Evolutionary conservation across 129 eudicot genomes (phyloP).

Genomic region (Oenanthe sinensis): DNA sequence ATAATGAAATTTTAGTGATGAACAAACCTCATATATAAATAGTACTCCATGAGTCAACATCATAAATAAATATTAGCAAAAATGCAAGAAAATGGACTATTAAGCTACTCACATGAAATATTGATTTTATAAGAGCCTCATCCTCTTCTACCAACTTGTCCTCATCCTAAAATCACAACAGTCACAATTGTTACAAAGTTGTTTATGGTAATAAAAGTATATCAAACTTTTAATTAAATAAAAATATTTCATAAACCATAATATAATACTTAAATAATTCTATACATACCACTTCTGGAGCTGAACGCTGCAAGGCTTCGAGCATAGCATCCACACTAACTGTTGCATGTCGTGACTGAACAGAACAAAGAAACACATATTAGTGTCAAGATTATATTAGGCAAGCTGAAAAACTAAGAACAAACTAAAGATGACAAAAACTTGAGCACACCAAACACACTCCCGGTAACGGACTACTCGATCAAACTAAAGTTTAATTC

Average conservation of each 20-base stretch:
- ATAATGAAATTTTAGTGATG: background rate
- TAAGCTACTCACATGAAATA: slow-evolving; percentile 31
- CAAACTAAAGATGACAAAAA: background rate
- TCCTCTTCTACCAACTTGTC: slow-evolving; percentile 51
- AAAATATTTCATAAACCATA: background rate
- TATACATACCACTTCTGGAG: slow-evolving; percentile 29
- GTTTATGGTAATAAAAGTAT: background rate
- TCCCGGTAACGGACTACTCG: background rate
- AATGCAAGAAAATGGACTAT: background rate
- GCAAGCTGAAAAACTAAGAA: background rate
- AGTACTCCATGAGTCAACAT: background rate
- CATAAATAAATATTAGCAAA: background rate
- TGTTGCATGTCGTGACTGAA: slow-evolving; percentile 70
- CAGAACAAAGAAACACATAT: slow-evolving; percentile 12
- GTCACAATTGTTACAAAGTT: background rate
- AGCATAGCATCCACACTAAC: slow-evolving; percentile 72
- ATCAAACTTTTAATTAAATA: background rate
- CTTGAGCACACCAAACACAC: background rate
- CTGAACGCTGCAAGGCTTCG: slow-evolving; percentile 52
- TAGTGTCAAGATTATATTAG: slow-evolving; percentile 1
- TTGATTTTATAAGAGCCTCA: slow-evolving; percentile 53
- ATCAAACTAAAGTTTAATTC: background rate
- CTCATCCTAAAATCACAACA: slow-evolving; percentile 29
- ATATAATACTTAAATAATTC: background rate
- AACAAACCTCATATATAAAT: background rate